A percentile compares a stretch with the other conserved stretches of the same genome.
phyloP scores from a whole-genome alignment of 306 rosid genomes.

The Alnus rubra region DNA sequence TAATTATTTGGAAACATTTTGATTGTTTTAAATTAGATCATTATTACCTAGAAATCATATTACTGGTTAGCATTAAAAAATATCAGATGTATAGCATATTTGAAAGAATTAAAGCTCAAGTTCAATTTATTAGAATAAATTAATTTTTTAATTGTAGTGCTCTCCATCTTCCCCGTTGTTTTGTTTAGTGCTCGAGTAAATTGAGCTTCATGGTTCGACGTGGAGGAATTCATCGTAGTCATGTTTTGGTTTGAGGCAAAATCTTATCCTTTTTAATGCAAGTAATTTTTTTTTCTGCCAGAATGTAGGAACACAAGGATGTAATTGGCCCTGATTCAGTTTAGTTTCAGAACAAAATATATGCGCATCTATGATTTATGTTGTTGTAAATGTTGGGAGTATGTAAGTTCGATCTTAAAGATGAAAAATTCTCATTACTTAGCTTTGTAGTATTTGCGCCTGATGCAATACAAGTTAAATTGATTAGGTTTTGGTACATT shows the following conservation, averaged over 20 bases:
- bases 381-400: background rate
- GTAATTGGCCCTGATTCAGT: background rate
- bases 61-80: background rate
- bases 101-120: background rate
- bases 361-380: background rate
- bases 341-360: background rate
- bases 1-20: background rate
- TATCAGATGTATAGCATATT: background rate
- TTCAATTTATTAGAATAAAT: background rate
- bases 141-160: background rate
- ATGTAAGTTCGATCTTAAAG: background rate
- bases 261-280: background rate
- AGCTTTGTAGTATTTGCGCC: background rate
- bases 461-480: background rate
- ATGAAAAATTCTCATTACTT: background rate
- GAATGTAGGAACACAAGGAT: background rate
- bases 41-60: background rate
- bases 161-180: background rate
- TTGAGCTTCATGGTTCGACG: too few species aligned
- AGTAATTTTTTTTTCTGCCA: background rate
- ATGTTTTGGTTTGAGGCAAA: background rate
- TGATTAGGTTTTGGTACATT: background rate
- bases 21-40: background rate
- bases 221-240: too few species aligned
- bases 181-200: background rate